Evolutionary conservation across 2,329 filamentous ascomycete genomes (phyloP), one percentile per base, ranked within the genome.

Genomic region (Pseudocercospora cruenta): DNA sequence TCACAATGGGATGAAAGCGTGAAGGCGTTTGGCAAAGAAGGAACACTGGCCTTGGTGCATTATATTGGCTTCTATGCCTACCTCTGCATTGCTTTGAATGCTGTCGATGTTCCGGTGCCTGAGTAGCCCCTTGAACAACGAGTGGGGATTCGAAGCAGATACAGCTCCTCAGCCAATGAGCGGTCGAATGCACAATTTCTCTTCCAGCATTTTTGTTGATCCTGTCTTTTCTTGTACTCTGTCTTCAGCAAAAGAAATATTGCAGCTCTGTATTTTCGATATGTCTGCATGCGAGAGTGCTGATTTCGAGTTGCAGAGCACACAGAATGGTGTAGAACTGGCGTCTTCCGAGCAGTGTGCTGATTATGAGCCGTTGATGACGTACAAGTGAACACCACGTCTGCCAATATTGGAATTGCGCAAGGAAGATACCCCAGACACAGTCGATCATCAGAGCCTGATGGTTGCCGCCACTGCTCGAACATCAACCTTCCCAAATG

Each of bases 51-150:
- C 5, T 36, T 74, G 55, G 67, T 71, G 39, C 71, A 74, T 61
- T 72, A 69, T 55, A 65, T 71, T 31, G 72, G 70, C 14, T 66
- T 67, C 14, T 74, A 74, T 64, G 62, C 69, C 8, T 73, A 73
- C 58, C 62, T 68, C 7, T 70, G 68, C 26, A 70, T 73, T 33
- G 58, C 70, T 19, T 45, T 72, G 49, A 75, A 73, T 59, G 72
- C 68, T 7, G 66, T 69, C 1, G 72, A 73, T 62, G 67, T 63
- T n/a, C 63, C 68, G 4, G 58, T 66, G 2, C 65, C 63, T 51
- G 60, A 47, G 36, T 26, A 16, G 45, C 16, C 6, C 22, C 22
- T 5, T 16, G 9, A 3, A 51, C n/a, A 24, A 51, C 47, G 6
- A 51, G 12, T 2, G 21, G 4, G 45, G 45, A 49, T 19, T 21